Percentiles rank a stretch among this genome's conserved stretches.
Evolutionary conservation across 208 protist species (phyloP).

Genomic region (Tritrichomonas musculus): DNA sequence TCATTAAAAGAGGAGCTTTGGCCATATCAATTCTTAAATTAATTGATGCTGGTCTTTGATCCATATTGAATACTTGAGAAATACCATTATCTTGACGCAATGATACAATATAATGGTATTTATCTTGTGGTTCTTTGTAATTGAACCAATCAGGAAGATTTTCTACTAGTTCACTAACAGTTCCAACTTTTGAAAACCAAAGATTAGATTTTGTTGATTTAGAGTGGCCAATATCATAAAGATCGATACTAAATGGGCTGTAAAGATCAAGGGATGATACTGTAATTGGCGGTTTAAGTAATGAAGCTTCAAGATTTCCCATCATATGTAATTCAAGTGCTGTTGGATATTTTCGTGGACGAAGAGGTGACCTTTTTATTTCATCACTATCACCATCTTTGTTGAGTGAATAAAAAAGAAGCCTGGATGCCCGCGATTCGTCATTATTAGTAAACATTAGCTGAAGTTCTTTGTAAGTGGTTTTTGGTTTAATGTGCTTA

Average conservation of each 20-base stretch:
- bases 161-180: background rate
- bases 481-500: background rate
- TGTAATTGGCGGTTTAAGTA: background rate
- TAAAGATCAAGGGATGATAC: background rate
- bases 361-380: background rate
- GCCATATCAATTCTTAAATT: background rate
- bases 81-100: background rate
- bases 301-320: background rate
- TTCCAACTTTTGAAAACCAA: background rate
- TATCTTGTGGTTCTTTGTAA: background rate
- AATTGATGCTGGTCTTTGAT: background rate
- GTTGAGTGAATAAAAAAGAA: constrained; percentile 1
- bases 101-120: background rate
- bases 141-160: background rate
- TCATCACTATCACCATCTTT: background rate
- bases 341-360: background rate
- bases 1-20: background rate
- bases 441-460: background rate
- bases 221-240: background rate
- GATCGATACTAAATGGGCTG: background rate
- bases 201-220: background rate
- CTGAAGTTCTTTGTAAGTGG: background rate
- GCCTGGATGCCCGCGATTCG: background rate
- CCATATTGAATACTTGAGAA: background rate
- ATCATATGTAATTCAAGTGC: background rate